phyloP scores from a whole-genome alignment of 1,284 basidiomycete genomes.

The Phylloporus sp. region DNA sequence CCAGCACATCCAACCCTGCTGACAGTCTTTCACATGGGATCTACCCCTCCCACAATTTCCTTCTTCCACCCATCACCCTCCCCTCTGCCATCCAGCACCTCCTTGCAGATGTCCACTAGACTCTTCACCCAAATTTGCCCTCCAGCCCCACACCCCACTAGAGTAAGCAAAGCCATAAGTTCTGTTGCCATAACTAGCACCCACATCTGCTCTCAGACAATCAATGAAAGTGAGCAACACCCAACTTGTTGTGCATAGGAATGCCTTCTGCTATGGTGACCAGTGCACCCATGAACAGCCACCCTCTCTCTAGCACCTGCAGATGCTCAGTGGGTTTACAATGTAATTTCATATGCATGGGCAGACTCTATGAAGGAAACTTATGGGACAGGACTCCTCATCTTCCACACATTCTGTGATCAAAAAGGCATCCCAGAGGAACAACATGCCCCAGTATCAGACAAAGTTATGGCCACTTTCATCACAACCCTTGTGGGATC shows the following conservation, averaged over 20 bases:
- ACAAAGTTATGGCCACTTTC: background rate
- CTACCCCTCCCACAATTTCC: background rate
- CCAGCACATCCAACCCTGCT: background rate
- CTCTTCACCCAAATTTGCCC: background rate
- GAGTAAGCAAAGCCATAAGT: too few species aligned
- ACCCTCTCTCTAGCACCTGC: background rate
- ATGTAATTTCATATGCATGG: background rate
- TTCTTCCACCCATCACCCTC: background rate
- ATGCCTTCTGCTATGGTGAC: background rate
- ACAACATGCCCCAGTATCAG: background rate
- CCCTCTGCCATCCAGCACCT: background rate
- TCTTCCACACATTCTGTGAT: too few species aligned
- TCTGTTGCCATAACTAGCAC: too few species aligned
- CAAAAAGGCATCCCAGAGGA: background rate
- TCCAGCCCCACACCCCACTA: too few species aligned
- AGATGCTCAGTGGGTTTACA: background rate
- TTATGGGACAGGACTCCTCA: background rate
- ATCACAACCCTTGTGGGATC: background rate
- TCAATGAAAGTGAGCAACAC: too few species aligned
- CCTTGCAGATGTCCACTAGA: background rate
- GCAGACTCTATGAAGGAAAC: background rate
- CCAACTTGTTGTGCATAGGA: background rate
- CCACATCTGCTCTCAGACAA: too few species aligned
- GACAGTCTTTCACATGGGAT: background rate
- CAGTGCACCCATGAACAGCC: background rate